phyloP scores from a whole-genome alignment of 2,329 filamentous ascomycete genomes.

The Passalora sequoiae region DNA sequence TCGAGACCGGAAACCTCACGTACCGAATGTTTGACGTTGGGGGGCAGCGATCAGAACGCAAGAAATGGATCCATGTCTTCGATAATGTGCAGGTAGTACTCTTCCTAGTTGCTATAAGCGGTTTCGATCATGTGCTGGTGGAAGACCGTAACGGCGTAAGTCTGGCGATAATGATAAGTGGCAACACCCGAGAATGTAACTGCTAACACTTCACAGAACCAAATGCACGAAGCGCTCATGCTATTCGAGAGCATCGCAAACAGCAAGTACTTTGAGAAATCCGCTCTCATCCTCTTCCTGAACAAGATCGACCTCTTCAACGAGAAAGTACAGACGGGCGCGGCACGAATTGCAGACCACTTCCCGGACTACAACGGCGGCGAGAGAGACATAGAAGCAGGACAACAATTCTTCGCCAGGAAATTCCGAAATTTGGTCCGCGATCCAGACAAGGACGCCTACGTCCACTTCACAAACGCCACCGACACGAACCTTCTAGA shows the following conservation, averaged over 20 bases:
- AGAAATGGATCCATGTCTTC: conserved; percentile 97
- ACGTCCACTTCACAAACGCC: conserved; percentile 50
- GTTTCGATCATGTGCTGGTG: conserved; percentile 92
- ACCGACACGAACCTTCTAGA: conserved; percentile 49
- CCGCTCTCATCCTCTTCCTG: conserved; percentile 49
- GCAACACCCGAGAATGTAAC: no score
- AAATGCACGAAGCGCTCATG: conserved; percentile 53
- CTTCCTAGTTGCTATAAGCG: conserved; percentile 91
- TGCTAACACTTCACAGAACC: conserved; percentile 46
- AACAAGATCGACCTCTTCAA: conserved; percentile 52
- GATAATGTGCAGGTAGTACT: conserved; percentile 89
- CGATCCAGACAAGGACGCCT: conserved; percentile 48
- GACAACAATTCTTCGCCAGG: conserved; percentile 47
- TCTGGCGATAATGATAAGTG: no score
- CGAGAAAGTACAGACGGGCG: conserved; percentile 45
- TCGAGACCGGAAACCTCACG: conserved; percentile 84
- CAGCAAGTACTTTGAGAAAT: conserved; percentile 49
- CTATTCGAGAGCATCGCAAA: conserved; percentile 51
- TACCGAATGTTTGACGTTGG: conserved; percentile 97
- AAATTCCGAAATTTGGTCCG: conserved; percentile 49
- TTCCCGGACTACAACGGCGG: conserved; percentile 47
- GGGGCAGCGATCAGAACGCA: conserved; percentile 84
- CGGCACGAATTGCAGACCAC: conserved; percentile 45
- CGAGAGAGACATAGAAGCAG: conserved; percentile 44
- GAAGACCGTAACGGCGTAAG: conserved; percentile 94